phyloP scores from a whole-genome alignment of 75 land plant species.

The Picea sitchensis region DNA sequence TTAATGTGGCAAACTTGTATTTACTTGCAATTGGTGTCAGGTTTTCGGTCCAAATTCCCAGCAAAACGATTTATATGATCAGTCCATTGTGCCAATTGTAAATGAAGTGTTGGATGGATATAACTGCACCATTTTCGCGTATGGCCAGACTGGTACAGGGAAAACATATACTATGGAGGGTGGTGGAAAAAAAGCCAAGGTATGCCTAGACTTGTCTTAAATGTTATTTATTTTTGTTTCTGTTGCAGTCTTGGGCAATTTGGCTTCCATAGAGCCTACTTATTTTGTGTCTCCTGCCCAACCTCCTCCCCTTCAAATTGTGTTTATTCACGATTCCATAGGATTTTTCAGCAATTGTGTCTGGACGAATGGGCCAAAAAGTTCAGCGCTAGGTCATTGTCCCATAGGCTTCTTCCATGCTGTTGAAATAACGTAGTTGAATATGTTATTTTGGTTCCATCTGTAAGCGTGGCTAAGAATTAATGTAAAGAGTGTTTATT shows the following conservation, averaged over 20 bases:
- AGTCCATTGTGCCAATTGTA: slow-evolving; percentile 86
- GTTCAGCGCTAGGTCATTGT: neutral
- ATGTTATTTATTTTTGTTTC: slow-evolving; percentile 6
- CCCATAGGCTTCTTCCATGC: neutral
- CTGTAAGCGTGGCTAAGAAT: neutral
- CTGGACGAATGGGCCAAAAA: neutral
- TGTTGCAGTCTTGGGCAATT: neutral
- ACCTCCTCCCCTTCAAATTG: neutral
- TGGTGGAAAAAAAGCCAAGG: slow-evolving; percentile 77
- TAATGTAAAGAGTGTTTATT: neutral
- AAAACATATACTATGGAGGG: slow-evolving; percentile 99
- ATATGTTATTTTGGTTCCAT: neutral
- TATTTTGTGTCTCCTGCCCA: neutral
- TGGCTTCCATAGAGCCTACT: neutral
- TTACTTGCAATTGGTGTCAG: slow-evolving; percentile 23
- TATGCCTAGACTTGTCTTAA: slow-evolving; percentile 10
- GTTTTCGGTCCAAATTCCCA: slow-evolving; percentile 89
- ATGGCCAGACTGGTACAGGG: slow-evolving; percentile 99
- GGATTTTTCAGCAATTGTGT: neutral
- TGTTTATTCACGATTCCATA: neutral
- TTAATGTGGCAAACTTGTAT: neutral
- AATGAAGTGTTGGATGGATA: slow-evolving; percentile 95
- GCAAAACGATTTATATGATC: slow-evolving; percentile 84
- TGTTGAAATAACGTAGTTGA: neutral
- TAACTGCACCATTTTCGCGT: slow-evolving; percentile 98